A percentile compares a stretch with the other conserved stretches of the same genome.
Evolutionary conservation across 2,329 filamentous ascomycete species (phyloP).

Genomic region (Macrophomina tecta): DNA sequence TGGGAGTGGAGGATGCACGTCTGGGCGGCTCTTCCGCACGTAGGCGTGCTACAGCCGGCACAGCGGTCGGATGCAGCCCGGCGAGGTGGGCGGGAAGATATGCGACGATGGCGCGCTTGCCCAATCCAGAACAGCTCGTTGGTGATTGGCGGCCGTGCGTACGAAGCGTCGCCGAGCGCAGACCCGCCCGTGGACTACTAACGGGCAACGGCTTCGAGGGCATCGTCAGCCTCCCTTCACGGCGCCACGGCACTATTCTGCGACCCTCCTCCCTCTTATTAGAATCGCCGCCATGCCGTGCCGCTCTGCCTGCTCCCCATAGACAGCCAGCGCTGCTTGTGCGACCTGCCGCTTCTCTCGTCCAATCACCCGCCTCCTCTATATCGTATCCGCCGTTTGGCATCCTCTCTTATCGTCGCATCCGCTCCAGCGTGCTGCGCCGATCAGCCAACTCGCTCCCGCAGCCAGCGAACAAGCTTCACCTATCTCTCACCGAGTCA

Average conservation of each 20-base stretch:
- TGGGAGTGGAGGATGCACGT: background rate
- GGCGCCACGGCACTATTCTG: conserved; percentile 24
- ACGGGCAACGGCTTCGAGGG: conserved; percentile 19
- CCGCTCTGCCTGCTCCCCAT: conserved; percentile 1
- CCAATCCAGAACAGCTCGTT: conserved; percentile 20
- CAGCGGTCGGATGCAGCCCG: conserved; percentile 8
- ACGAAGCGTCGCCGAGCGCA: no score
- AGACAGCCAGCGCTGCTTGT: conserved; percentile 14
- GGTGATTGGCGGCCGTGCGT: conserved; percentile 14
- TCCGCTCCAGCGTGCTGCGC: conserved; percentile 21
- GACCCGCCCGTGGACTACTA: conserved; percentile 6
- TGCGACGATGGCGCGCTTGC: conserved; percentile 18
- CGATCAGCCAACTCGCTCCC: conserved; percentile 25
- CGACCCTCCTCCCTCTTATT: conserved; percentile 22
- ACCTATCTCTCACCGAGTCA: conserved; percentile 21
- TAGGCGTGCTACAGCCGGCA: conserved; percentile 5
- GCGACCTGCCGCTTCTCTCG: conserved; percentile 7
- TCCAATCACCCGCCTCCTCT: conserved; percentile 24
- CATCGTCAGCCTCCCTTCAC: conserved; percentile 22
- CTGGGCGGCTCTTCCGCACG: conserved; percentile 2
- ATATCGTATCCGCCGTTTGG: conserved; percentile 9
- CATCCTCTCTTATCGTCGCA: conserved; percentile 18
- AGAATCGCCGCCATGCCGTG: conserved; percentile 22
- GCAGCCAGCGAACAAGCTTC: conserved; percentile 23
- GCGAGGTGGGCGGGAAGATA: conserved; percentile 23